These are phyloP conservation scores for Lyophyllum atratum DNA, from an alignment of 768 basidiomycete genomes.

Conservation along the genomic window DNA sequence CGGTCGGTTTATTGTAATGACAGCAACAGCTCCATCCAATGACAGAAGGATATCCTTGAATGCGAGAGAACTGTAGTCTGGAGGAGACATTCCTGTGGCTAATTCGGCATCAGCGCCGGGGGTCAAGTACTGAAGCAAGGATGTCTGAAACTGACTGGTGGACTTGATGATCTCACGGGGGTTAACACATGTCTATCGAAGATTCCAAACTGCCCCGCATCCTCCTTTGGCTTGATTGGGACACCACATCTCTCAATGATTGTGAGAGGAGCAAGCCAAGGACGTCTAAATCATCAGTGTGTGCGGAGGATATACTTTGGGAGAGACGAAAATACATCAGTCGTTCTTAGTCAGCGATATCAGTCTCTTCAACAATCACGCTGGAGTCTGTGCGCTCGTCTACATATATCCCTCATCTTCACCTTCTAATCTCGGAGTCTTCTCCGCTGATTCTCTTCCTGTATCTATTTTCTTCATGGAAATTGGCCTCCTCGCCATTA, in stretches of 20 bases:
- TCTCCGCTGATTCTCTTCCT: not conserved
- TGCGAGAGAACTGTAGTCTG: conserved; percentile 36
- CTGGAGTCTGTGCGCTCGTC: too few relatives aligned
- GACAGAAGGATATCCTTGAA: conserved; percentile 45
- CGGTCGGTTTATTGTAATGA: conserved; percentile 48
- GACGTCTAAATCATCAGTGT: too few relatives aligned
- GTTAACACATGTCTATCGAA: too few relatives aligned
- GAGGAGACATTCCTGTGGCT: conserved; percentile 24
- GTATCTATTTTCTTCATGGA: conserved; percentile 1
- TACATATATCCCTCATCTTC: not conserved
- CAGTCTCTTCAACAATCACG: too few relatives aligned
- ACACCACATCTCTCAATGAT: too few relatives aligned
- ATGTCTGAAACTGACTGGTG: not conserved
- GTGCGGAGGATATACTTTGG: too few relatives aligned
- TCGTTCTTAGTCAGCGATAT: conserved; percentile 3
- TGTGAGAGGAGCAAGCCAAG: too few relatives aligned
- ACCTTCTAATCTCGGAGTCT: not conserved
- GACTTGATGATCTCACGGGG: too few relatives aligned
- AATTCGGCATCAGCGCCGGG: not conserved
- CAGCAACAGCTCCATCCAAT: conserved; percentile 44
- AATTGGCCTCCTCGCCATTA: not conserved
- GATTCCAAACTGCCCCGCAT: too few relatives aligned
- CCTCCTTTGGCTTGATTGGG: too few relatives aligned
- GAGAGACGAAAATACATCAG: too few relatives aligned
- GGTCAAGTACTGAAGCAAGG: too few relatives aligned